phyloP scores from a whole-genome alignment of 2,329 filamentous ascomycete genomes.

The Aquanectria penicillioides region DNA sequence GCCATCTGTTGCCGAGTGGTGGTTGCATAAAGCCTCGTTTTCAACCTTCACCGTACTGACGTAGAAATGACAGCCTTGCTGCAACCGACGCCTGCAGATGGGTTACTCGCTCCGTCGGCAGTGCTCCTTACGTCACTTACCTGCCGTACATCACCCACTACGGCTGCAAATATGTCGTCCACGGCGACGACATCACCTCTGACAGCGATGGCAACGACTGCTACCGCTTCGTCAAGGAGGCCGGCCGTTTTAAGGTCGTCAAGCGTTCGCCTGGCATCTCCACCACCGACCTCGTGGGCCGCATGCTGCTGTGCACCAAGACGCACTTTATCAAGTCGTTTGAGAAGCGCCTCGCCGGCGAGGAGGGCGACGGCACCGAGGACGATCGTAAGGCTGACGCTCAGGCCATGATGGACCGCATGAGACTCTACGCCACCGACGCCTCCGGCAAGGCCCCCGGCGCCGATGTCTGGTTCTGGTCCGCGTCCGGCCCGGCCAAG shows the following conservation, averaged over 20 bases:
- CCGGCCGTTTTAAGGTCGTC: constrained; percentile 93
- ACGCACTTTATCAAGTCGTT: constrained; percentile 91
- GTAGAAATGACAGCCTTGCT: constrained; percentile 67
- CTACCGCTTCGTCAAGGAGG: constrained; percentile 96
- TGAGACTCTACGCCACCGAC: constrained; percentile 88
- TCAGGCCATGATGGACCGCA: constrained; percentile 77
- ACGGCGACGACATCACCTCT: constrained; percentile 97
- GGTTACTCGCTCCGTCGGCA: constrained; percentile 84
- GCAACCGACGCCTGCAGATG: constrained; percentile 96
- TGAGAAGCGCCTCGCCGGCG: constrained; percentile 71
- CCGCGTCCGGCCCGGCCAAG: constrained; percentile 61
- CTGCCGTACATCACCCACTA: constrained; percentile 95
- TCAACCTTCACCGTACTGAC: too few relatives aligned
- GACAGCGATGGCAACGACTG: constrained; percentile 95
- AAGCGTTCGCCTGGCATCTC: constrained; percentile 96
- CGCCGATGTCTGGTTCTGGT: constrained; percentile 88
- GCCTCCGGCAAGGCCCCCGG: constrained; percentile 81
- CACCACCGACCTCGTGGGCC: constrained; percentile 96
- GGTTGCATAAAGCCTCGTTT: too few relatives aligned
- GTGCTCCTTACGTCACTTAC: constrained; percentile 94
- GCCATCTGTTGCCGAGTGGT: too few relatives aligned
- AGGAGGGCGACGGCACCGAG: constrained; percentile 76
- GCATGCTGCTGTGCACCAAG: constrained; percentile 96
- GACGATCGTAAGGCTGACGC: constrained; percentile 74
- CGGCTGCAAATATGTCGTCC: constrained; percentile 94